A percentile compares a stretch with the other conserved stretches of the same genome.
phyloP scores from a whole-genome alignment of 2,329 filamentous ascomycete species.

The Aspergillus nomiae region DNA sequence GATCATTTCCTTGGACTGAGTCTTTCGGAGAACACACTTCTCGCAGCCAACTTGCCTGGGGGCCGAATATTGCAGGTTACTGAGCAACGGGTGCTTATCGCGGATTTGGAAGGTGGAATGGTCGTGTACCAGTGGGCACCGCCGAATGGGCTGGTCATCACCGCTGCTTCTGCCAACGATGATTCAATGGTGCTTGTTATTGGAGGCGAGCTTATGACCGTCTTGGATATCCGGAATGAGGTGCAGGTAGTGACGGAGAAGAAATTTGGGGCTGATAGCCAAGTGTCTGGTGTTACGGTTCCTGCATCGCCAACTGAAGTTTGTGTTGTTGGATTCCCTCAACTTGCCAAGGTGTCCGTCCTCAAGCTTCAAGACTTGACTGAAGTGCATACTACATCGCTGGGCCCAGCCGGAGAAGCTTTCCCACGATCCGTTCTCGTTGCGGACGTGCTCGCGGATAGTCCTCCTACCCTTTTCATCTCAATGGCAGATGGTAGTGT shows the following conservation, averaged over 20 bases:
- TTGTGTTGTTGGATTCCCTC: conserved; percentile 86
- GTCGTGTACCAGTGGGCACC: conserved; percentile 51
- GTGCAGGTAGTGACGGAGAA: conserved; percentile 62
- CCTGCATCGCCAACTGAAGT: conserved; percentile 64
- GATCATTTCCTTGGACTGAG: conserved; percentile 72
- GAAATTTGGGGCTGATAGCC: conserved; percentile 66
- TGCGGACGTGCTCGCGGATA: conserved; percentile 69
- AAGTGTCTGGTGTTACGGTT: conserved; percentile 83
- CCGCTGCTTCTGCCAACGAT: conserved; percentile 74
- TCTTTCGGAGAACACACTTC: conserved; percentile 70
- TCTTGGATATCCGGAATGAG: conserved; percentile 64
- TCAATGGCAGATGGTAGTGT: conserved; percentile 93
- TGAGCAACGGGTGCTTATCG: conserved; percentile 60
- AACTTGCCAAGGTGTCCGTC: conserved; percentile 75
- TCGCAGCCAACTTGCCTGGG: conserved; percentile 66
- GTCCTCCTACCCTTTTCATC: conserved; percentile 77
- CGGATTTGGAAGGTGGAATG: conserved; percentile 57
- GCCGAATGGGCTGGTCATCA: conserved; percentile 60
- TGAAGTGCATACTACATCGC: conserved; percentile 64
- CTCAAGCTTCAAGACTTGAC: conserved; percentile 68
- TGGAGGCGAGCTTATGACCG: conserved; percentile 71
- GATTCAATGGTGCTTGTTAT: conserved; percentile 72
- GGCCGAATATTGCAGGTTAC: conserved; percentile 77
- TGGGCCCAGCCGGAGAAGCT: conserved; percentile 69
- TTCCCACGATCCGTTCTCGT: conserved; percentile 82